Conservation (phyloP, 2,329 filamentous ascomycete species). For the Monosporascus sp. region DNA sequence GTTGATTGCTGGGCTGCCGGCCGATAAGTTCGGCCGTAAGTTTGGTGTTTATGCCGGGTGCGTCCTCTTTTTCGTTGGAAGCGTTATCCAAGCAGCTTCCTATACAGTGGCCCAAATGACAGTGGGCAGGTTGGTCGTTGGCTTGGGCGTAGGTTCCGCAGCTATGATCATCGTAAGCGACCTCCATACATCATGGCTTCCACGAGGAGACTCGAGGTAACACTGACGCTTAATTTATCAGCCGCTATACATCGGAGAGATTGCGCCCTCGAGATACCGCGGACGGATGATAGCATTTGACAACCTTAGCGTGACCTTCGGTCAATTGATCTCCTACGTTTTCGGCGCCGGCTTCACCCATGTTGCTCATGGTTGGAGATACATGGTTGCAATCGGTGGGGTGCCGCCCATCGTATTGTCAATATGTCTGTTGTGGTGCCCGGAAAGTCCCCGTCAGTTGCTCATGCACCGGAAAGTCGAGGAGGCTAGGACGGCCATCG, state of each 20-base stretch:
- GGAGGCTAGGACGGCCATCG: slow-evolving; percentile 32
- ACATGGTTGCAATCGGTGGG: slow-evolving; percentile 42
- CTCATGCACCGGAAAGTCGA: slow-evolving; percentile 35
- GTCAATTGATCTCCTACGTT: slow-evolving; percentile 35
- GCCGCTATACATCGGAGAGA: slow-evolving; percentile 40
- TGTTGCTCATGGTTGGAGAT: slow-evolving; percentile 41
- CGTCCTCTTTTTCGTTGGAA: slow-evolving; percentile 32
- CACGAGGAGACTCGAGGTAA: slow-evolving; percentile 14
- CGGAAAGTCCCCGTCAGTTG: slow-evolving; percentile 42
- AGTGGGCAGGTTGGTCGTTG: slow-evolving; percentile 40
- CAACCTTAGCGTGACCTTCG: slow-evolving; percentile 39
- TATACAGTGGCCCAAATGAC: slow-evolving; percentile 36
- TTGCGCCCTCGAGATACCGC: slow-evolving; percentile 42
- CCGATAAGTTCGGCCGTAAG: slow-evolving; percentile 35
- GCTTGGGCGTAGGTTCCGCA: slow-evolving; percentile 42
- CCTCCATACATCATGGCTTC: not conserved
- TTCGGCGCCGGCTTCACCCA: slow-evolving; percentile 34
- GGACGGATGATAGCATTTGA: slow-evolving; percentile 44
- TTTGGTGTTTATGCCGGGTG: slow-evolving; percentile 34
- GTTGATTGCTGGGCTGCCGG: slow-evolving; percentile 29
- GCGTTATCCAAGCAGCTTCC: slow-evolving; percentile 28
- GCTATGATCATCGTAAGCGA: slow-evolving; percentile 34
- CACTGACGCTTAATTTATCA: not conserved
- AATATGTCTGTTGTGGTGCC: slow-evolving; percentile 38
- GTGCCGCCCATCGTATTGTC: slow-evolving; percentile 40